Percentiles rank a stretch among this genome's conserved stretches.
phyloP scores from a whole-genome alignment of 345 rosid genomes.

The Conringia planisiliqua region DNA sequence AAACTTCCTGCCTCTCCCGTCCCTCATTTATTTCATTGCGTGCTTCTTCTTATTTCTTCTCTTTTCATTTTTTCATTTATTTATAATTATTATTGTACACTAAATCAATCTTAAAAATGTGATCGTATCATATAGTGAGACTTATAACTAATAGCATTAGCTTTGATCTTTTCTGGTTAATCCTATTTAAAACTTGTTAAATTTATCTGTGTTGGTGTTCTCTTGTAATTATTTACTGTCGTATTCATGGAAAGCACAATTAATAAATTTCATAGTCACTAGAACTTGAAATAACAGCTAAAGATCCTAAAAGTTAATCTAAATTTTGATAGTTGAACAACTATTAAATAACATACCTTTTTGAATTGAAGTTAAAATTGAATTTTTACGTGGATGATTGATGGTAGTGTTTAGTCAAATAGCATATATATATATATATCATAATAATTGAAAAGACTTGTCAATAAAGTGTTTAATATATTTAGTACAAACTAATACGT shows the following conservation, averaged over 20 bases:
- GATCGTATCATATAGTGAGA: too few relatives aligned
- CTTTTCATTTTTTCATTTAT: not conserved
- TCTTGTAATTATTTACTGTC: not conserved
- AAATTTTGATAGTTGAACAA: not conserved
- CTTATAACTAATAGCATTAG: not conserved
- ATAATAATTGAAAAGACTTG: conserved; percentile 22
- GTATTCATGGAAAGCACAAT: not conserved
- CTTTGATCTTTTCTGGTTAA: not conserved
- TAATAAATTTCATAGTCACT: not conserved
- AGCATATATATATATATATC: not conserved
- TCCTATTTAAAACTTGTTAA: not conserved
- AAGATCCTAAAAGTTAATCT: not conserved
- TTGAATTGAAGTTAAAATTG: not conserved
- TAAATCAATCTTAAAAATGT: not conserved
- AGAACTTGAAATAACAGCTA: not conserved
- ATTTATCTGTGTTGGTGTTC: not conserved
- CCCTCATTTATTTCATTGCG: conserved; percentile 40
- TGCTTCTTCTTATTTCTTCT: conserved; percentile 12
- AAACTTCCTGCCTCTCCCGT: conserved; percentile 26
- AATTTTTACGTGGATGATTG: not conserved
- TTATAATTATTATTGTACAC: not conserved
- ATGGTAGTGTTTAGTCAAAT: conserved; percentile 21
- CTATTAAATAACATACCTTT: not conserved
- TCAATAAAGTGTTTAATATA: conserved; percentile 14
- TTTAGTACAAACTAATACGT: conserved; percentile 25